phyloP scores from a whole-genome alignment of 768 basidiomycete genomes.

The Dentipellis fragilis region DNA sequence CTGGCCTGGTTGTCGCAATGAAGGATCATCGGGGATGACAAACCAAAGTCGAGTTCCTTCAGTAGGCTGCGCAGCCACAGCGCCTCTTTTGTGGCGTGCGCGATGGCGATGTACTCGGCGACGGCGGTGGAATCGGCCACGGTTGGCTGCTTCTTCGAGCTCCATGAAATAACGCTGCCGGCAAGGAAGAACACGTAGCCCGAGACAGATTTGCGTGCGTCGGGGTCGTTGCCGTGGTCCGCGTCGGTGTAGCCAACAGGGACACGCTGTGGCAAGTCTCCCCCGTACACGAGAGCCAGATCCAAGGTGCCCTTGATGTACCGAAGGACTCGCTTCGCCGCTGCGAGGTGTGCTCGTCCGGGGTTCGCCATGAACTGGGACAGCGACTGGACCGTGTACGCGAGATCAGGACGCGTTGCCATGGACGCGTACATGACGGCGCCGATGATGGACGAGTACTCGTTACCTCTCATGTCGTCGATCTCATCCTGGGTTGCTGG shows the following conservation, averaged over 20 bases:
- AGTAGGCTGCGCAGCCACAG: too few species aligned
- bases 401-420: conserved; percentile 6
- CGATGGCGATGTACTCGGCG: conserved; percentile 23
- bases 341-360: conserved; percentile 24
- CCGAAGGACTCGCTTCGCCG: conserved; percentile 25
- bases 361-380: conserved; percentile 20
- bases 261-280: too few species aligned
- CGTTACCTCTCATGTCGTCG: background rate
- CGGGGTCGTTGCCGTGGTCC: conserved; percentile 16
- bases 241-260: conserved; percentile 17
- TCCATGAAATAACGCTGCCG: conserved; percentile 23
- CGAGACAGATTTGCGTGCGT: conserved; percentile 18
- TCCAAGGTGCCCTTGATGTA: conserved; percentile 27
- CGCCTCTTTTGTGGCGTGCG: too few species aligned
- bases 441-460: conserved; percentile 15
- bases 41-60: too few species aligned
- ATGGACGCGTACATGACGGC: conserved; percentile 15
- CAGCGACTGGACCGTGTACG: conserved; percentile 1
- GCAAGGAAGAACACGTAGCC: conserved; percentile 21
- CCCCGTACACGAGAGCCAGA: conserved; percentile 15
- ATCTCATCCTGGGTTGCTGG: background rate
- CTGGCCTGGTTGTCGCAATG: too few species aligned
- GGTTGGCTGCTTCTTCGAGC: conserved; percentile 22
- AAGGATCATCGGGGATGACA: too few species aligned
- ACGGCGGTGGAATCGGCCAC: conserved; percentile 23